Conservation (phyloP, 2,329 filamentous ascomycete species). For the Clarireedia homoeocarpa region DNA sequence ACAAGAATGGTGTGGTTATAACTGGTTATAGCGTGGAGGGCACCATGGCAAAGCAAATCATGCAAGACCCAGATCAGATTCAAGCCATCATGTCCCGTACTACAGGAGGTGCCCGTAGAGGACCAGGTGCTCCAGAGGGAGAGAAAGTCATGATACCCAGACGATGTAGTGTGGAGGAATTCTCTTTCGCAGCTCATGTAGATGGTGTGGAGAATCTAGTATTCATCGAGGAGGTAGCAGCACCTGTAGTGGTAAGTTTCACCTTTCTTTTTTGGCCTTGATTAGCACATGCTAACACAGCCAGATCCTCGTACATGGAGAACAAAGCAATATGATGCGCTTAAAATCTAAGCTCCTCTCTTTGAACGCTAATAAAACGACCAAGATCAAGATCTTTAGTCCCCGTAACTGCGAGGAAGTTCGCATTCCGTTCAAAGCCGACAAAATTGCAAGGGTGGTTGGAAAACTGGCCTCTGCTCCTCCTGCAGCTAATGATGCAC, state of each 20-base stretch:
- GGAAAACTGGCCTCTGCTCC: slow-evolving; percentile 81
- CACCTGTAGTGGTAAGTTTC: slow-evolving; percentile 78
- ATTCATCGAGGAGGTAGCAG: slow-evolving; percentile 90
- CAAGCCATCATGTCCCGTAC: slow-evolving; percentile 83
- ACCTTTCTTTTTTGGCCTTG: neutral
- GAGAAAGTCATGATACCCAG: slow-evolving; percentile 88
- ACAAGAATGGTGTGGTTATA: slow-evolving; percentile 96
- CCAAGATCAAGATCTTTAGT: slow-evolving; percentile 83
- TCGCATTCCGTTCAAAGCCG: slow-evolving; percentile 87
- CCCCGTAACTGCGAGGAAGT: slow-evolving; percentile 94
- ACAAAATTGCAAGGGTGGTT: slow-evolving; percentile 94
- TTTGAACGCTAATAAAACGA: slow-evolving; percentile 72
- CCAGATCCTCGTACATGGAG: slow-evolving; percentile 91
- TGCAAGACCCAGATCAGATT: slow-evolving; percentile 91
- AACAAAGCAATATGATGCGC: slow-evolving; percentile 97
- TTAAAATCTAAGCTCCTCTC: slow-evolving; percentile 90
- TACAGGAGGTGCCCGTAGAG: slow-evolving; percentile 53
- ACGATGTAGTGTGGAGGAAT: slow-evolving; percentile 87
- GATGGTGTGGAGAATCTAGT: slow-evolving; percentile 93
- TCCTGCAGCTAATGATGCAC: slow-evolving; percentile 38
- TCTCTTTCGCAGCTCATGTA: slow-evolving; percentile 93
- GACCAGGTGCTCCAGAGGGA: slow-evolving; percentile 52
- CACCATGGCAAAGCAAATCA: slow-evolving; percentile 93
- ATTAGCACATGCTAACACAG: slow-evolving; percentile 15
- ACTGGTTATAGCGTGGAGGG: slow-evolving; percentile 98